These are phyloP conservation scores for Psilocybe sp. DNA, from an alignment of 768 basidiomycete genomes.

Conservation along the genomic window DNA sequence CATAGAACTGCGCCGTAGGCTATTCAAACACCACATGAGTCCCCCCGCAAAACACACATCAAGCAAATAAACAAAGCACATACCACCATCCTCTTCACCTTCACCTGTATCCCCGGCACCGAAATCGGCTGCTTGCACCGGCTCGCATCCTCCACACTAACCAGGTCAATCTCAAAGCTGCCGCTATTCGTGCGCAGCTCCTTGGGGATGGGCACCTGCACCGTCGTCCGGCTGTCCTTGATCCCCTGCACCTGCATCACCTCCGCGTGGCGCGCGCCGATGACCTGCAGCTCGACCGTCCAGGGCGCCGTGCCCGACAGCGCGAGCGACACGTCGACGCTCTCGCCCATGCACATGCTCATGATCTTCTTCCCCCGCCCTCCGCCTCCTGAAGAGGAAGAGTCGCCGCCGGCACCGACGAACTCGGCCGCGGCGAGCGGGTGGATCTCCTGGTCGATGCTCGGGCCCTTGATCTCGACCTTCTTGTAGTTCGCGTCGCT, in stretches of 20 bases:
- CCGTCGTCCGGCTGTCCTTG: conserved; percentile 46
- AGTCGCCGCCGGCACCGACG: conserved; percentile 29
- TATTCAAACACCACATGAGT: conserved; percentile 22
- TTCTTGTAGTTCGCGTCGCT: conserved; percentile 84
- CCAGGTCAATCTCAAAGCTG: conserved; percentile 78
- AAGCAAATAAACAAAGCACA: conserved; percentile 21
- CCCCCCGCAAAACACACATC: background rate
- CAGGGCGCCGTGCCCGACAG: conserved; percentile 85
- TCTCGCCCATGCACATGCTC: conserved; percentile 77
- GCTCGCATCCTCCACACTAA: conserved; percentile 84
- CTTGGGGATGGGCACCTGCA: conserved; percentile 68
- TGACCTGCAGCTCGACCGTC: conserved; percentile 80
- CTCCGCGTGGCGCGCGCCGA: conserved; percentile 69
- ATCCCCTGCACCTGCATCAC: conserved; percentile 55
- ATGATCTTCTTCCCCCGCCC: conserved; percentile 52
- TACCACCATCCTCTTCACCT: conserved; percentile 80
- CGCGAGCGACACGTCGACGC: conserved; percentile 41
- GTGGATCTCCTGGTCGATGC: conserved; percentile 86
- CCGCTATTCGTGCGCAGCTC: conserved; percentile 68
- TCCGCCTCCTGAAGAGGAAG: conserved; percentile 15
- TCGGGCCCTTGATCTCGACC: conserved; percentile 69
- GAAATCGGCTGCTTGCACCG: conserved; percentile 78
- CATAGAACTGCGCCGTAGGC: conserved; percentile 89
- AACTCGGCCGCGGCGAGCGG: conserved; percentile 83
- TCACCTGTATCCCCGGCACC: conserved; percentile 77